Evolutionary conservation across 2,329 filamentous ascomycete species (phyloP).

Genomic region (Pestalotiopsis sp.): DNA sequence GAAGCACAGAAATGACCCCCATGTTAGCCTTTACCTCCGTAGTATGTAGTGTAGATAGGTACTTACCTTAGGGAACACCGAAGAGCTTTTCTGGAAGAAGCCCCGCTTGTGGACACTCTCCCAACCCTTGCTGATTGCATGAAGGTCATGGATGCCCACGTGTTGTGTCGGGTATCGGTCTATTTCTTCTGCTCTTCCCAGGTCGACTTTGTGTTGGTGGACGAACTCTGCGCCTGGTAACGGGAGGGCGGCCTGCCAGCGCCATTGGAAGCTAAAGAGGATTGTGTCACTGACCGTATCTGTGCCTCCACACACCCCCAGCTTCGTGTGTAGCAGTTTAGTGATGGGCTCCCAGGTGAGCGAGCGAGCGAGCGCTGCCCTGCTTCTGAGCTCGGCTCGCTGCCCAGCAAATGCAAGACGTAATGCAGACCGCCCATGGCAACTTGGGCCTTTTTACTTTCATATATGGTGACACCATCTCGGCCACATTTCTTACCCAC

Average conservation of each 20-base stretch:
- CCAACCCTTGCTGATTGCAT: neutral
- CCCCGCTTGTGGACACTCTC: neutral
- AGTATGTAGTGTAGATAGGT: neutral
- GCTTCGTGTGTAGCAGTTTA: neutral
- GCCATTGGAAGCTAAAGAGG: neutral
- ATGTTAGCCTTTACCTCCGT: neutral
- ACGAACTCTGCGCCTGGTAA: neutral
- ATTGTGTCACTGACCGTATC: neutral
- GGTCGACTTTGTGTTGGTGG: neutral
- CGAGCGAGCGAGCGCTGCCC: too few relatives aligned
- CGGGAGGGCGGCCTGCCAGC: neutral
- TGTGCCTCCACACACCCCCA: neutral
- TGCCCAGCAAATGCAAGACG: neutral
- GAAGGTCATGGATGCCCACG: conserved; percentile 4
- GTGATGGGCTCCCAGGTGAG: neutral
- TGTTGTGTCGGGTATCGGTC: conserved; percentile 10
- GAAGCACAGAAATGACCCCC: neutral
- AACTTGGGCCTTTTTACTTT: neutral
- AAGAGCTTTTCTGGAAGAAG: conserved; percentile 9
- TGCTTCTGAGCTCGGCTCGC: neutral
- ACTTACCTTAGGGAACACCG: neutral
- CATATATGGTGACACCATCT: conserved; percentile 6
- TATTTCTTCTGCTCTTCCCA: neutral
- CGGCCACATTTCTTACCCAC: neutral
- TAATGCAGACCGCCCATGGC: neutral